Evolutionary conservation across 768 basidiomycete species (phyloP).

Genomic region (Pleurotus citrinopileatus): DNA sequence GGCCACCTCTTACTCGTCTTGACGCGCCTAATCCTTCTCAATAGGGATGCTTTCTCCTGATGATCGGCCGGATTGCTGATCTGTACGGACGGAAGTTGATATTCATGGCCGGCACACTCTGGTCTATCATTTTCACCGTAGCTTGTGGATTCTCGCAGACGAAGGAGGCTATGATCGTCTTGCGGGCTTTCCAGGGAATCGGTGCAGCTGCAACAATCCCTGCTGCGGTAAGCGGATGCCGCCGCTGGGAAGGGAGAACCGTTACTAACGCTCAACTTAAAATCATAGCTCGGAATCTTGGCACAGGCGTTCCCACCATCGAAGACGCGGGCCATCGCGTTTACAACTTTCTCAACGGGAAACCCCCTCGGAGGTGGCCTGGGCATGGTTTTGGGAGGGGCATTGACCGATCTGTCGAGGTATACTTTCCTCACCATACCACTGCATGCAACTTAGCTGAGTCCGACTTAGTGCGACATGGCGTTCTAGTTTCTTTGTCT

Average conservation of each 20-base stretch:
- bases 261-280: no score
- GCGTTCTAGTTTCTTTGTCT: slow-evolving; percentile 61
- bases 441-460: slow-evolving; percentile 1
- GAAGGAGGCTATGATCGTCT: slow-evolving; percentile 60
- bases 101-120: slow-evolving; percentile 59
- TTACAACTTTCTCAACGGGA: slow-evolving; percentile 82
- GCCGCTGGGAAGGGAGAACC: no score
- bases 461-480: slow-evolving; percentile 44
- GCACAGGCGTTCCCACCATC: slow-evolving; percentile 74
- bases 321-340: slow-evolving; percentile 67
- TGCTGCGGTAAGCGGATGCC: slow-evolving; percentile 49
- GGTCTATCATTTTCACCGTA: slow-evolving; percentile 55
- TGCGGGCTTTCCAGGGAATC: slow-evolving; percentile 79
- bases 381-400: slow-evolving; percentile 69
- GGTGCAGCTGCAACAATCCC: slow-evolving; percentile 77
- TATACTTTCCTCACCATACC: not conserved
- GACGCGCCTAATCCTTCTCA: not conserved
- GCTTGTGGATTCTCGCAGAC: slow-evolving; percentile 64
- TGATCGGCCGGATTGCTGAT: slow-evolving; percentile 80
- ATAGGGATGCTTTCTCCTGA: slow-evolving; percentile 75
- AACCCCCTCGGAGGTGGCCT: slow-evolving; percentile 78
- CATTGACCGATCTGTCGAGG: slow-evolving; percentile 54
- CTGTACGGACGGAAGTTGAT: slow-evolving; percentile 70
- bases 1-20: not conserved
- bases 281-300: slow-evolving; percentile 78